Percentiles rank a stretch among this genome's conserved stretches.
Conservation (phyloP, 768 basidiomycete species). For the Gelatoporia subvermispora region DNA sequence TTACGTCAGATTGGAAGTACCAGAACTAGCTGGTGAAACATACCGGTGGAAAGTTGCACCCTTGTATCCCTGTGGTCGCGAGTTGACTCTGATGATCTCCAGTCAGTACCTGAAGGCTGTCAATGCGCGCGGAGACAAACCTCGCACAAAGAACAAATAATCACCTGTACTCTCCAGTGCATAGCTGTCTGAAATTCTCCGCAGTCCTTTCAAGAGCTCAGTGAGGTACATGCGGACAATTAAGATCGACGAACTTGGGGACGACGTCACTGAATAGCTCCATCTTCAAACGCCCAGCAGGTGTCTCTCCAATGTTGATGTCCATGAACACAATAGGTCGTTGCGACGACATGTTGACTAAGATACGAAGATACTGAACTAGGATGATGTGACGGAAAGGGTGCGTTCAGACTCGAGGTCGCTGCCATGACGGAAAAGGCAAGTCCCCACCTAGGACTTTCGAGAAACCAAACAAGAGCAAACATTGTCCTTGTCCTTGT, state of each 20-base stretch:
- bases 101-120: neutral
- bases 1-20: constrained; percentile 5
- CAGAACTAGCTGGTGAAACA: constrained; percentile 21
- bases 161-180: constrained; percentile 94
- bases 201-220: constrained; percentile 63
- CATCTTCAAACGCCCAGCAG: constrained; percentile 93
- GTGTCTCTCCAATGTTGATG: constrained; percentile 92
- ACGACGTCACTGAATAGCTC: constrained; percentile 95
- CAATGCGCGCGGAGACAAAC: neutral
- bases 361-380: no score
- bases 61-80: constrained; percentile 88
- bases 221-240: neutral
- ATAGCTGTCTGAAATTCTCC: constrained; percentile 96
- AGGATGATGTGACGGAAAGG: no score
- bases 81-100: constrained; percentile 52
- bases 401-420: no score
- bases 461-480: constrained; percentile 3
- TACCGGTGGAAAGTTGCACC: constrained; percentile 89
- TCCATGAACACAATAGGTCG: constrained; percentile 98
- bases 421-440: constrained; percentile 1
- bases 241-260: constrained; percentile 68
- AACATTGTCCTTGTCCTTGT: constrained; percentile 1
- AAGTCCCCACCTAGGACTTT: no score
- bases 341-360: constrained; percentile 33
- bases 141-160: constrained; percentile 10